Base-by-base conservation (phyloP, 345 rosid species). In the Camelina sativa region DNA sequence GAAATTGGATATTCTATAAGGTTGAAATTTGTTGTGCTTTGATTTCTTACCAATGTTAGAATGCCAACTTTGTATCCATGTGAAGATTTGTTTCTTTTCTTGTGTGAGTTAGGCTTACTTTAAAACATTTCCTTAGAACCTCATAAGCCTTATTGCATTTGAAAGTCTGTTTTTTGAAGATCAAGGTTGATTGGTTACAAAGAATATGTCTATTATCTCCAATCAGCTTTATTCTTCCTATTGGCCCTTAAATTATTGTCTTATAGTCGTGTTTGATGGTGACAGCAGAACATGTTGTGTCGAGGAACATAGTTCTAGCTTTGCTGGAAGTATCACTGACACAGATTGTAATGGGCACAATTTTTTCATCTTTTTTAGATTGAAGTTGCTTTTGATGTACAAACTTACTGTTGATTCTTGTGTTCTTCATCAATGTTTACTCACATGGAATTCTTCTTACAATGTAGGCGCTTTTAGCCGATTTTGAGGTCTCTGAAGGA, bases 401-500 rank as follows among this genome's bases (percentile, higher is more conserved):
- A 55, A 19, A 56, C 56, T 47, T 30, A 11, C 37, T 56, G 2
- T 34, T 34, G 71, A 62, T 69, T 76, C 54, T 28, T 56, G 30
- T 48, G 46, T 25, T 25, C 65, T 30, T 60, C 10, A 8, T 25
- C 30, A n/a, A 5, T 58, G 12, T 43, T 28, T 52, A 53, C 12
- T 76, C 55, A 63, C 60, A 65, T 71, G 25, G 57, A 7, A 0
- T 50, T 65, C 7, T 48, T 62, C 50, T 66, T 59, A 19, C 40
- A 50, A 55, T 51, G 23, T 85, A 89, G 95, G 79, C 87, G 16
- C 94, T 92, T 62, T 44, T 91, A 67, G 84, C 97, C 57, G 98
- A 96, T 84, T 90, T 92, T 85, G 99, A 86, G 82, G 97, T 91
- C 43, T 88, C 91, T 60, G 98, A 96, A 86, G 97, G 97, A 84